Conservation (phyloP, 2,329 filamentous ascomycete genomes). For the Pseudogymnoascus sp. region DNA sequence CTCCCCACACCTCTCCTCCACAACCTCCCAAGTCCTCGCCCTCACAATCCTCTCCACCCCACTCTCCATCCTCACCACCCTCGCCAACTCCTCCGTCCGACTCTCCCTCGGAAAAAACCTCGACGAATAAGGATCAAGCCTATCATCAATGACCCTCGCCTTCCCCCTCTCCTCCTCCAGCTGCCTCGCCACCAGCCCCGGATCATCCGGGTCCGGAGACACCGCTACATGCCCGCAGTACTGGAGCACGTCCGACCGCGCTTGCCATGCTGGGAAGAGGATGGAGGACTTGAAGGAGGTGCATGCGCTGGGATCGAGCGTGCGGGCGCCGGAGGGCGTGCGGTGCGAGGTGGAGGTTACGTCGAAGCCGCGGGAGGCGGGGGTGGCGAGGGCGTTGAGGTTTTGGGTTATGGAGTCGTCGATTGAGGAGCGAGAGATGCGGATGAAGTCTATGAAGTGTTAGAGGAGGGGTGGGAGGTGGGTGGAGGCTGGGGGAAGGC, state of each 20-base stretch:
- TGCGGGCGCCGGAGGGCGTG: conserved; percentile 42
- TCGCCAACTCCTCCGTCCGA: conserved; percentile 71
- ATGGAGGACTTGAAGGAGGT: conserved; percentile 66
- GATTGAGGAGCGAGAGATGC: conserved; percentile 72
- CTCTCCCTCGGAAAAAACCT: conserved; percentile 75
- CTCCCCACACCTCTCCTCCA: conserved; percentile 65
- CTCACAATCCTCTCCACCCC: conserved; percentile 74
- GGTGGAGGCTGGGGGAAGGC: conserved; percentile 17
- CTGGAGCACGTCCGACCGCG: conserved; percentile 71
- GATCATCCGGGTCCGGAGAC: conserved; percentile 79
- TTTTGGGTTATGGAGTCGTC: conserved; percentile 93
- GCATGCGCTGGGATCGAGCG: conserved; percentile 59
- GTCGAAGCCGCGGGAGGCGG: conserved; percentile 66
- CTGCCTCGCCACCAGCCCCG: conserved; percentile 62
- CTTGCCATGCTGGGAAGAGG: conserved; percentile 83
- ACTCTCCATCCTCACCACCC: conserved; percentile 65
- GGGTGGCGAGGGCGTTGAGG: conserved; percentile 80
- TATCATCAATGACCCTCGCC: conserved; percentile 73
- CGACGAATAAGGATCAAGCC: conserved; percentile 84
- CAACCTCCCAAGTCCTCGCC: conserved; percentile 70
- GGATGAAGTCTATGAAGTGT: conserved; percentile 67
- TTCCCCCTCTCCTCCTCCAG: conserved; percentile 63
- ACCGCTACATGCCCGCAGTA: conserved; percentile 88
- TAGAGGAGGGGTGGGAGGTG: not conserved
- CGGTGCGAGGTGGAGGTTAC: conserved; percentile 66